Evolutionary conservation across 2,329 filamentous ascomycete genomes (phyloP), one percentile per base, ranked within the genome.

Genomic region (Westerdykella aurantiaca): DNA sequence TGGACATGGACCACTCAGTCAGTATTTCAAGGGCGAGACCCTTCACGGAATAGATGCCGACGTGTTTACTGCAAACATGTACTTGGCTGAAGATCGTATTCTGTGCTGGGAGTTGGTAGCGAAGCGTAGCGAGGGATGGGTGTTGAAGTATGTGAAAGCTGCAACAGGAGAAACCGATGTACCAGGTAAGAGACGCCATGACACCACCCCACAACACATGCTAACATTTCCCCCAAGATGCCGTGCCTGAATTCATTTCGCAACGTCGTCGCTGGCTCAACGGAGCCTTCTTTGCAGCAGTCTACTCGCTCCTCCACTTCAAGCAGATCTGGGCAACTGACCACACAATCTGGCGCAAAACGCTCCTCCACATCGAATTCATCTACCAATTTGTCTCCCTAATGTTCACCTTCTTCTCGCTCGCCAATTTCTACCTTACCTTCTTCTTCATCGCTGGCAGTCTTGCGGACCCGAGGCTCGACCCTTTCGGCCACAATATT

Each of bases 1-100:
- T 6, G 94, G 93, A 0, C 89, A 96, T 61, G 93, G 93, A 0
- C 93, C 93, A 0, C 73, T 98, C 39, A 95, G 90, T 63, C 93
- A 97, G 70, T 98, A 98, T 67, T 98, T 98, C 80, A 97, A 97
- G 74, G 94, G 94, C 52, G 93, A 98, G 69, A 97, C 91, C 1
- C 74, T 98, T 21, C 93, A 97, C 61, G 93, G 93, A 12, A 87
- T 95, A 57, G 88, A 96, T 64, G 93, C 94, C 9, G 91, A 96
- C 66, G 89, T 97, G 3, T 97, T 97, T 63, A 96, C 91, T 0
- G 90, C 93, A 31, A 98, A 98, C 67, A 94, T 94, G 88, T 94
- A 93, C 58, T 74, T 94, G 39, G 88, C 88, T 34, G 88, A 94
- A 64, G 88, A 94, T 74, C 85, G 88, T 68, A 94, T 94, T 58